Conservation (phyloP, 345 rosid genomes). For the Gossypium herbaceum region DNA sequence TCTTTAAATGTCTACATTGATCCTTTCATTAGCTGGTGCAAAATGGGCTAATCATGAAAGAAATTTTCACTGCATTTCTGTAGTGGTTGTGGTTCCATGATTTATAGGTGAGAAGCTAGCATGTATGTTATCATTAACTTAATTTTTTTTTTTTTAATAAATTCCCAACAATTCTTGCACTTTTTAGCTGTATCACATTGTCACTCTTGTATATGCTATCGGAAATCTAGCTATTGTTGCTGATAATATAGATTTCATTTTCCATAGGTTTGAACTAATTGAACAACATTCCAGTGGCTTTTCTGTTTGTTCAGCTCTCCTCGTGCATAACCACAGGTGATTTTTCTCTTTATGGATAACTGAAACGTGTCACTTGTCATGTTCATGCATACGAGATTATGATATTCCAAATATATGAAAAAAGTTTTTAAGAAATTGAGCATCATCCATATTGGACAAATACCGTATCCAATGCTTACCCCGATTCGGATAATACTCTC, state of each 20-base stretch:
- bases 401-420: too few species aligned
- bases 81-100: neutral
- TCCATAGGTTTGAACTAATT: neutral
- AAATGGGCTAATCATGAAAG: neutral
- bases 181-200: neutral
- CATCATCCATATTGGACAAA: too few species aligned
- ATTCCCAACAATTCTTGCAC: neutral
- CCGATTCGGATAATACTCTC: too few species aligned
- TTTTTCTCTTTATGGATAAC: neutral
- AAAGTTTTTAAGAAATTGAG: too few species aligned
- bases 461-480: too few species aligned
- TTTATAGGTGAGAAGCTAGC: neutral
- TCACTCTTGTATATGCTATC: neutral
- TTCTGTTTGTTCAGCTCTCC: neutral
- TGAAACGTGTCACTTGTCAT: too few species aligned
- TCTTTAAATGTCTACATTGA: neutral
- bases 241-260: neutral
- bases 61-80: neutral
- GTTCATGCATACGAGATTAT: too few species aligned
- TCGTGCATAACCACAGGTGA: neutral
- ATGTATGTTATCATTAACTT: neutral
- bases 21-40: slow-evolving; percentile 5
- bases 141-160: neutral
- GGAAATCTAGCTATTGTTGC: neutral
- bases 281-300: neutral